A percentile compares a stretch with the other conserved stretches of the same genome.
phyloP scores from a whole-genome alignment of 129 eudicot species.

The Flaveria sonorensis region DNA sequence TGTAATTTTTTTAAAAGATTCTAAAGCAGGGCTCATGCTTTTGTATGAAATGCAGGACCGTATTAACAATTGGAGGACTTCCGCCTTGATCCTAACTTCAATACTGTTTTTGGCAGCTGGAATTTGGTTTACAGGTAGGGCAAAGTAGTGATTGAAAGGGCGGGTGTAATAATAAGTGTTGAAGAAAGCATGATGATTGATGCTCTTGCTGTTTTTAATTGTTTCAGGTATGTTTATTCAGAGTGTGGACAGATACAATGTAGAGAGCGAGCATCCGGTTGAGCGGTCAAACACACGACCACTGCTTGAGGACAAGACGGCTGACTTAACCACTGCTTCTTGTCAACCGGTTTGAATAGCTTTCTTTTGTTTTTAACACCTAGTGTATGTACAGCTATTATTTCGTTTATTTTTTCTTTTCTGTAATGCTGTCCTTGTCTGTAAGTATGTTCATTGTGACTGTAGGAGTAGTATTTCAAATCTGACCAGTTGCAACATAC shows the following conservation, averaged over 20 bases:
- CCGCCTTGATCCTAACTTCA: conserved; percentile 61
- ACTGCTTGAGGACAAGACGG: conserved; percentile 53
- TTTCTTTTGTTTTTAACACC: conserved; percentile 5
- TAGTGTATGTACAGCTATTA: conserved; percentile 28
- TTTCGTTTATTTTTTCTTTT: neutral
- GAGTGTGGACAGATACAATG: conserved; percentile 69
- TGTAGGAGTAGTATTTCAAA: neutral
- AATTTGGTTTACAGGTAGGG: conserved; percentile 69
- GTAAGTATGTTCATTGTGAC: conserved; percentile 24
- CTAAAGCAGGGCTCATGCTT: neutral
- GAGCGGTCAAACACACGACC: conserved; percentile 53
- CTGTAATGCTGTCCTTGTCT: neutral
- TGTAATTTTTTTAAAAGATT: neutral
- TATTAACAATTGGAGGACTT: conserved; percentile 65
- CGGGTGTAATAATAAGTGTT: neutral
- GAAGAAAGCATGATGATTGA: neutral
- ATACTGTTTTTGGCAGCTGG: conserved; percentile 63
- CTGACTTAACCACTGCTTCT: conserved; percentile 21
- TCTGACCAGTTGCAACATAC: neutral
- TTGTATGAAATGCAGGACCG: conserved; percentile 54
- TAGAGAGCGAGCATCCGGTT: conserved; percentile 52
- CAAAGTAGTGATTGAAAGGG: neutral
- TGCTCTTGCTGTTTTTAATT: neutral
- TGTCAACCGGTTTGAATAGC: neutral
- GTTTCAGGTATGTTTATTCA: conserved; percentile 75